Base-by-base conservation (phyloP, 768 basidiomycete species). In the Hygrocybe punicea region DNA sequence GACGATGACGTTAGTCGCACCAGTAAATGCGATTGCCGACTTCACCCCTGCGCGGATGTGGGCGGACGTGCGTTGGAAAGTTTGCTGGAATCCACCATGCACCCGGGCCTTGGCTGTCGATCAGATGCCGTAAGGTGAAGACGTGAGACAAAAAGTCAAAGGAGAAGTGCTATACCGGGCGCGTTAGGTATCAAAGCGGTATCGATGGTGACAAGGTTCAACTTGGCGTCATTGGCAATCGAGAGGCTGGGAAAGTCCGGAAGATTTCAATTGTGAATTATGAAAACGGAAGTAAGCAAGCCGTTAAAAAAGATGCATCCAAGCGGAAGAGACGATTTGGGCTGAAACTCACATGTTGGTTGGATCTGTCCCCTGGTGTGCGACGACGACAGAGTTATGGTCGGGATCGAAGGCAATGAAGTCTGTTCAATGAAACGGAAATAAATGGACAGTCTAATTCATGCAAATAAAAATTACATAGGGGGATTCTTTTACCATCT, bases 291-390 rank as follows among this genome's bases (percentile, higher is more conserved):
- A n/a, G n/a, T n/a, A n/a, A n/a, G n/a, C n/a, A n/a, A n/a, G n/a
- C n/a, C n/a, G n/a, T n/a, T n/a, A n/a, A 4, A 11, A 33, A 21
- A 34, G 23, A 40, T 29, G 8, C 4, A 29, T 4, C 4, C 29
- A 3, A 7, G 17, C 21, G 46, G 17, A 39, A 19, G 21, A 24
- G n/a, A n/a, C n/a, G n/a, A n/a, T n/a, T n/a, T n/a, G n/a, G n/a
- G n/a, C 24, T 16, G 3, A 17, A 25, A 66, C 63, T 23, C 33
- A 73, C 75, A 73, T 51, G 50, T 69, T 71, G 1, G 58, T 42
- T 13, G 69, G 59, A 40, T 76, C 63, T 10, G 77, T 78, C 16
- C 76, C 77, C 52, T 78, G 67, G 55, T 79, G 77, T 17, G 76
- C 74, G 11, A 79, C 73, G 33, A 77, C 71, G 55, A 78, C 65